Evolutionary conservation across 805 yeast genomes (phyloP).

Genomic region (Metschnikowia kunwiensis): DNA sequence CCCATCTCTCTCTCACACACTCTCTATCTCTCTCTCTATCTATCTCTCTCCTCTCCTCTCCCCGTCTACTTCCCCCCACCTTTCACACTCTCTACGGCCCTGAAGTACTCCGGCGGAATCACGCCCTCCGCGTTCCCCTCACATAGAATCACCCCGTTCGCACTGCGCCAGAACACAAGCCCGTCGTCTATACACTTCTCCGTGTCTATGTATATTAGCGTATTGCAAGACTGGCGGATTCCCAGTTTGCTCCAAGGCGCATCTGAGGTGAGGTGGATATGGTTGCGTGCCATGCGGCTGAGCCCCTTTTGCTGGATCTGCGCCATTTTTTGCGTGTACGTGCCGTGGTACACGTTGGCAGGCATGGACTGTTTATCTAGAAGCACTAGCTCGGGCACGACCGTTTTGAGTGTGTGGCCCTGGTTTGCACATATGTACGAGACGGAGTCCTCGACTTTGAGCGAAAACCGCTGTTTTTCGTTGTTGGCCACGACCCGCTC

Average conservation of each 20-base stretch:
- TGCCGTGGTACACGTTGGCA: conserved; percentile 71
- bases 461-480: conserved; percentile 66
- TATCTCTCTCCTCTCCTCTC: not conserved
- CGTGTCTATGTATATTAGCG: conserved; percentile 62
- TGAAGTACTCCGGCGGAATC: conserved; percentile 45
- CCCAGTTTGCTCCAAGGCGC: conserved; percentile 62
- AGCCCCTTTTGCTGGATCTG: conserved; percentile 58
- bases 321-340: conserved; percentile 48
- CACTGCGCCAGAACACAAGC: conserved; percentile 55
- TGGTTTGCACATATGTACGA: conserved; percentile 77
- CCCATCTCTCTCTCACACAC: too few relatives aligned
- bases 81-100: conserved; percentile 21
- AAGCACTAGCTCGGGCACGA: conserved; percentile 42
- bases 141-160: conserved; percentile 72
- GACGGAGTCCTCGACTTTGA: conserved; percentile 32
- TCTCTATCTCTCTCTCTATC: too few relatives aligned
- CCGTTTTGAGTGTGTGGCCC: conserved; percentile 70
- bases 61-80: not conserved
- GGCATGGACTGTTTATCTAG: conserved; percentile 49
- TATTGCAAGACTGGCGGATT: conserved; percentile 55
- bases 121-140: conserved; percentile 58
- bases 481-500: conserved; percentile 58
- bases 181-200: conserved; percentile 42
- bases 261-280: conserved; percentile 75
- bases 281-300: conserved; percentile 70